phyloP scores from a whole-genome alignment of 371 early-diverging fungal genomes.

The Mortierella sp. region DNA sequence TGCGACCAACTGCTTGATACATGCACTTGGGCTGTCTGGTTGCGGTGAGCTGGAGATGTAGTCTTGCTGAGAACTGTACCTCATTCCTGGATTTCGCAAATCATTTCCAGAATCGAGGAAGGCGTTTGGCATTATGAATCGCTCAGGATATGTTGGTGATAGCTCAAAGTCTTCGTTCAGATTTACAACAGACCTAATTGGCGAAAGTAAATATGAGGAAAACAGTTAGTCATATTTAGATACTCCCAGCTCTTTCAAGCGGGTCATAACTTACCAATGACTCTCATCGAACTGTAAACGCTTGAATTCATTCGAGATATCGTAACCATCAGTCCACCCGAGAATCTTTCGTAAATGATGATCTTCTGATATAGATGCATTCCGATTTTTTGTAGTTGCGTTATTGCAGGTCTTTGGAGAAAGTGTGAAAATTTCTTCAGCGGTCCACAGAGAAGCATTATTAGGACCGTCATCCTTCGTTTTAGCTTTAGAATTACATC shows the following conservation, averaged over 20 bases:
- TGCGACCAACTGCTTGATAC: constrained; percentile 28
- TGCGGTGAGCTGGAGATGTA: background rate
- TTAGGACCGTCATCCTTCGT: background rate
- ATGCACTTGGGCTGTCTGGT: constrained; percentile 6
- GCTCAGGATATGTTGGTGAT: constrained; percentile 47
- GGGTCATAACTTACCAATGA: constrained; percentile 19
- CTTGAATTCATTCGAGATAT: constrained; percentile 25
- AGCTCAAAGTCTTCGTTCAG: constrained; percentile 34
- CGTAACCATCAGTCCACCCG: constrained; percentile 43
- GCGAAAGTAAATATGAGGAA: background rate
- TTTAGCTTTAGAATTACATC: background rate
- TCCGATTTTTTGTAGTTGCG: background rate
- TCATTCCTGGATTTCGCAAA: background rate
- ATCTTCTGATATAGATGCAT: background rate
- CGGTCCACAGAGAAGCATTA: constrained; percentile 25
- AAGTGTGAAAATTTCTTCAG: constrained; percentile 36
- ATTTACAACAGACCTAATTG: constrained; percentile 27
- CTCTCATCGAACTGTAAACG: constrained; percentile 24
- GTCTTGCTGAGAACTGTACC: background rate
- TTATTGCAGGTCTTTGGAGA: background rate
- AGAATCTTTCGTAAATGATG: background rate
- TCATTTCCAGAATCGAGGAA: constrained; percentile 19
- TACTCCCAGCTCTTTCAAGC: background rate
- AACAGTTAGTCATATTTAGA: background rate
- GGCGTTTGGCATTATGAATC: constrained; percentile 33